A percentile compares a stretch with the other conserved stretches of the same genome.
Conservation (phyloP, 371 early-diverging fungal species). For the Parasitella parasitica region DNA sequence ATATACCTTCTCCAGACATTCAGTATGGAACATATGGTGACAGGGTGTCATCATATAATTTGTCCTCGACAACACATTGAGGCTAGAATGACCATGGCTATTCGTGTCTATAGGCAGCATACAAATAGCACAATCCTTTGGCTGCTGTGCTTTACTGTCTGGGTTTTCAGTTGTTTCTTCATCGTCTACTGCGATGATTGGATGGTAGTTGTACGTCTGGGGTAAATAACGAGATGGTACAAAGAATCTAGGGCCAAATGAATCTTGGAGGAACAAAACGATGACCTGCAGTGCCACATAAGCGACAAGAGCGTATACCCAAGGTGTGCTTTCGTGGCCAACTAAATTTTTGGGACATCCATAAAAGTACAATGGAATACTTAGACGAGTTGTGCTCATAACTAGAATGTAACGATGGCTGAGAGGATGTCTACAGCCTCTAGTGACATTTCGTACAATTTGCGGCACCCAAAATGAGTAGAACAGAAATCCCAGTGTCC, state of each 20-base stretch:
- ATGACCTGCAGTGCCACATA: conserved; percentile 63
- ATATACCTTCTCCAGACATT: conserved; percentile 73
- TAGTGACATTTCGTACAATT: conserved; percentile 62
- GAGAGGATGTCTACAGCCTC: conserved; percentile 65
- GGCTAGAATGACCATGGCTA: conserved; percentile 34
- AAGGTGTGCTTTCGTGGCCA: conserved; percentile 51
- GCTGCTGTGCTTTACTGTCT: not conserved
- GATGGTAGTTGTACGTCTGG: conserved; percentile 72
- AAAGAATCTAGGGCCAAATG: conserved; percentile 73
- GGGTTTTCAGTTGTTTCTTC: conserved; percentile 38
- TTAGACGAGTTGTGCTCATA: conserved; percentile 61
- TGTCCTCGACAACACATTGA: conserved; percentile 53
- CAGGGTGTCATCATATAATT: conserved; percentile 85
- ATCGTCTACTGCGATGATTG: conserved; percentile 50
- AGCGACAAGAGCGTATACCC: conserved; percentile 52
- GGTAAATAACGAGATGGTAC: conserved; percentile 72
- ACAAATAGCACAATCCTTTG: conserved; percentile 76
- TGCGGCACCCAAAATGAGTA: conserved; percentile 86
- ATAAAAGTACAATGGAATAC: conserved; percentile 68
- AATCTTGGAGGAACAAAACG: conserved; percentile 69
- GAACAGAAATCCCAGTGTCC: conserved; percentile 47
- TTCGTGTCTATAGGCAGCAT: conserved; percentile 62
- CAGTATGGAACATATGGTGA: conserved; percentile 79
- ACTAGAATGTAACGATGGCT: conserved; percentile 61
- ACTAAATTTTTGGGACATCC: conserved; percentile 63